Conservation (phyloP, 495 filamentous ascomycete genomes). For the Tuber borchii region DNA sequence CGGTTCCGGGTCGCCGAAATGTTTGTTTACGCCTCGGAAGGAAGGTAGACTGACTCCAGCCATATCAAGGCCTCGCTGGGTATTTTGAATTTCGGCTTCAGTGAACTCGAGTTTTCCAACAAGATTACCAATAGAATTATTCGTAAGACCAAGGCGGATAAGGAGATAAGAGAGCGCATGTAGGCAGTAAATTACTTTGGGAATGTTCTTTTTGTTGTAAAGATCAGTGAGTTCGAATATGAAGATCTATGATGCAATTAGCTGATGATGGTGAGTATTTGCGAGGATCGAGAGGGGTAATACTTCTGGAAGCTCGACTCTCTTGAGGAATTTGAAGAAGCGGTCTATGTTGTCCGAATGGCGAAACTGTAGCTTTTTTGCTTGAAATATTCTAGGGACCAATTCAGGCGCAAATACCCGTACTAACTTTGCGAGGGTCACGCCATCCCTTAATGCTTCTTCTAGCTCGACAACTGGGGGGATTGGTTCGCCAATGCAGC, state of each 20-base stretch:
- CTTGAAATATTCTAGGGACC: conserved; percentile 72
- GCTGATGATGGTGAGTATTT: conserved; percentile 17
- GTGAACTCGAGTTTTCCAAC: conserved; percentile 97
- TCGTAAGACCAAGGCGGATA: conserved; percentile 85
- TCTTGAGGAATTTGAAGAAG: conserved; percentile 87
- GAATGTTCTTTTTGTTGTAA: conserved; percentile 99
- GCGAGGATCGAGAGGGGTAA: background rate
- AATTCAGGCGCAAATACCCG: conserved; percentile 75
- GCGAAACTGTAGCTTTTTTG: conserved; percentile 78
- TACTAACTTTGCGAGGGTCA: conserved; percentile 93
- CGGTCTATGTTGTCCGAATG: conserved; percentile 95
- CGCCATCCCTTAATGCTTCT: conserved; percentile 85
- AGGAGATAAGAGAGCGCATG: conserved; percentile 94
- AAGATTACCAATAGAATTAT: conserved; percentile 95
- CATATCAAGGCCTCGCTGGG: conserved; percentile 92
- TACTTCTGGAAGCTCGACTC: conserved; percentile 84
- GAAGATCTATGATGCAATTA: conserved; percentile 53
- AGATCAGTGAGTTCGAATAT: conserved; percentile 95
- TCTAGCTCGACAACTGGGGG: conserved; percentile 95
- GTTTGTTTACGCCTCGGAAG: conserved; percentile 92
- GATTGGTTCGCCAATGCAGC: conserved; percentile 78
- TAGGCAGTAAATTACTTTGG: conserved; percentile 98
- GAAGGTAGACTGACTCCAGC: conserved; percentile 92
- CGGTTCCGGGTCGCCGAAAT: conserved; percentile 69
- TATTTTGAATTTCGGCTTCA: conserved; percentile 92